Base-by-base conservation (phyloP, 805 yeast genomes). In the Hermanozyma aechmeae region DNA sequence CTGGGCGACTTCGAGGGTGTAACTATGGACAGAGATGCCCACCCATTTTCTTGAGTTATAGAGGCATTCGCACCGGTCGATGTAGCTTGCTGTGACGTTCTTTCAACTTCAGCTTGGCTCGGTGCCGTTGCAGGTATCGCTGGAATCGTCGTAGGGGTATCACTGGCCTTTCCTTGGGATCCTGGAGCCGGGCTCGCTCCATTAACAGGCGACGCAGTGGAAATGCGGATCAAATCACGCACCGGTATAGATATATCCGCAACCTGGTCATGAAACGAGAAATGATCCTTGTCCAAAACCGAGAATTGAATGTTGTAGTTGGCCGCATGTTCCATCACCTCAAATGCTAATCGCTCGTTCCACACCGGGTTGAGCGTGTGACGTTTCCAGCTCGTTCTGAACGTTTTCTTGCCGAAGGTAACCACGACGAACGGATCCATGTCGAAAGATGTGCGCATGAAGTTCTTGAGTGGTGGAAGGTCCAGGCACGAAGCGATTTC, bases 371-470 rank as follows among this genome's bases (percentile, higher is more conserved):
- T 77, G 29, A 84, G 53, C 1, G 84, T 79, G 50, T 89, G 96
- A 14, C 82, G 70, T 40, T 77, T 70, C 76, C 86, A 79, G 8
- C 86, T 76, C 0, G 96, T 86, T 40, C 93, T 71, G 51, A 73
- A 89, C 0, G 89, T 85, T 40, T 79, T 79, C 43, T 81, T 78
- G 7, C 96, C 96, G 51, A 89, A 85, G 0, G 95, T 77, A 1
- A 85, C 78, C 13, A 89, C 85, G 3, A 89, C 89, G 56, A 89
- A 92, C 2, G 97, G 97, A 48, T 92, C 98, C 93, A 92, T 84
- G 52, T 86, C 95, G 47, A 81, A 89, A 1, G 87, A 78, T 14
- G 84, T 73, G 7, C 86, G 61, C 1, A 82, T 74, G 11, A 82
- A 58, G 39, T 79, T 78, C 23, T 69, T 68, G 30, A 78, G 65